Base-by-base conservation (phyloP, 495 filamentous ascomycete species). In the Daldinia caldariorum region DNA sequence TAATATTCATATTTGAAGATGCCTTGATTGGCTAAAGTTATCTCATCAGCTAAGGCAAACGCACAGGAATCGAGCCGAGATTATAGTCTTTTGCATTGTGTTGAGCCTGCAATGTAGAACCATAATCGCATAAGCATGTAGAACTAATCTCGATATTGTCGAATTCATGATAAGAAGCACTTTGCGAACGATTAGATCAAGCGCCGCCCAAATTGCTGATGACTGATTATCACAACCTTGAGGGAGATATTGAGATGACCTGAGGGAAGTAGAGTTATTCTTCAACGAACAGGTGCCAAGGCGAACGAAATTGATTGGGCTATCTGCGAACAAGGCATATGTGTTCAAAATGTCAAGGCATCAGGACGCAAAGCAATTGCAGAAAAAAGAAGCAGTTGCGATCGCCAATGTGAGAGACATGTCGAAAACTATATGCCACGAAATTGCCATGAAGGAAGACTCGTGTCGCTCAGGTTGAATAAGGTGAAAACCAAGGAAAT, bases 271-370 rank as follows among this genome's bases (percentile, higher is more conserved):
- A 56, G 62, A 58, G 58, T 53, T 66, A 71, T 66, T 58, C 47
- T 41, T 64, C 69, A 47, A 54, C 59, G 69, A 71, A 64, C 22
- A 54, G 32, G 55, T 57, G 63, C 59, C 59, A 63, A 67, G 59
- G 47, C 38, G 58, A 63, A 71, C 47, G 45, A 64, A 59, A 14
- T 10, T 43, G 37, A 47, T 54, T 58, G 58, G 43, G 58, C 53
- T 62, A 45, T 58, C 57, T 50, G 38, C 31, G 62, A 54, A 61
- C 4, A 56, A 61, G 57, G 51, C 61, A 14, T 50, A 58, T 9
- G 50, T 58, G 57, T 66, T 66, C 51, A 54, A 66, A 58, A 66
- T 70, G 55, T 57, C 57, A 58, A 50, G 62, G 61, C 57, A 54
- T 51, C n/a, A 29, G 16, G 57, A 58, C 43, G 49, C 50, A 65